These are phyloP conservation scores for Hypholoma fasciculare DNA, from an alignment of 768 basidiomycete species.

Conservation along the genomic window DNA sequence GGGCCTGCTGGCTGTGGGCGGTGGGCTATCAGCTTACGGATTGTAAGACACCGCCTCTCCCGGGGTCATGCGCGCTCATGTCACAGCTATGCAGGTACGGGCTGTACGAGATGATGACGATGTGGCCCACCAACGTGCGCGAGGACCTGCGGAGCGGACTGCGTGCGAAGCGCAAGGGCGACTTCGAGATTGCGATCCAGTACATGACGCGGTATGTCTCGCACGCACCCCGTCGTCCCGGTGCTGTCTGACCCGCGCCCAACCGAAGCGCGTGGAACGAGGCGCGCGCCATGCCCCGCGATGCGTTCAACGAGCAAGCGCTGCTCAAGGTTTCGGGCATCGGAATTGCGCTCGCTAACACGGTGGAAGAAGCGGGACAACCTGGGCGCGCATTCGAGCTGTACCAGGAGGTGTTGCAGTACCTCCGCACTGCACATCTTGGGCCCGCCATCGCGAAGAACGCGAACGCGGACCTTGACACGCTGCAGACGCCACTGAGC, in stretches of 20 bases:
- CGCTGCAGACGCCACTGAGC: conserved; percentile 9
- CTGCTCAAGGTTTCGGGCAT: conserved; percentile 71
- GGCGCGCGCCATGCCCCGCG: conserved; percentile 43
- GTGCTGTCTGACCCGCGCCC: not conserved
- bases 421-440: conserved; percentile 28
- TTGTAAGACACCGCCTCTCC: conserved; percentile 20
- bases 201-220: conserved; percentile 53
- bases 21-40: conserved; percentile 32
- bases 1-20: conserved; percentile 28
- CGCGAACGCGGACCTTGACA: conserved; percentile 14
- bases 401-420: conserved; percentile 35
- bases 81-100: conserved; percentile 12
- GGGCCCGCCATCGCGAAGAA: conserved; percentile 13
- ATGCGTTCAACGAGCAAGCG: conserved; percentile 42
- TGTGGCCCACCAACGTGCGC: conserved; percentile 68
- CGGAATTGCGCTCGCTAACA: conserved; percentile 58
- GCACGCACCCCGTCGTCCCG: not conserved
- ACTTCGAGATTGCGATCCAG: conserved; percentile 49
- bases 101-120: conserved; percentile 39
- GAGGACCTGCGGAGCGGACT: conserved; percentile 66
- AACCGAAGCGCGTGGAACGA: conserved; percentile 48
- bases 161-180: conserved; percentile 58
- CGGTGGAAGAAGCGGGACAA: conserved; percentile 45
- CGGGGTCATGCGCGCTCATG: too few relatives aligned
- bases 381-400: conserved; percentile 36